Percentiles rank a stretch among this genome's conserved stretches.
These are phyloP conservation scores for Dothistroma pini DNA, from an alignment of 2,329 filamentous ascomycete genomes.

Conservation along the genomic window DNA sequence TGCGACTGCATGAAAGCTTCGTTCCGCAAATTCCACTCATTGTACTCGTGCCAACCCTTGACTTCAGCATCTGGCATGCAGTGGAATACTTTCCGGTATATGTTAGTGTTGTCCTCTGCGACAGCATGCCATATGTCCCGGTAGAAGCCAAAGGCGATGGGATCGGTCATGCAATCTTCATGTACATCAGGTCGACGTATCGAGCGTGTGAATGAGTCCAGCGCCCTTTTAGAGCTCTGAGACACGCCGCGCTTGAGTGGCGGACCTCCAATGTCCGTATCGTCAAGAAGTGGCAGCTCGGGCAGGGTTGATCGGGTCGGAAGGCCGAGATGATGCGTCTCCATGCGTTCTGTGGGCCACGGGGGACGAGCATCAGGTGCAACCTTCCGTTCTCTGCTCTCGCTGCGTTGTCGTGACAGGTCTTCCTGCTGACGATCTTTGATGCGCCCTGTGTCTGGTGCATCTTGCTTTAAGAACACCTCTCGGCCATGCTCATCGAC, in stretches of 20 bases:
- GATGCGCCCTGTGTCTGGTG: slow-evolving; percentile 60
- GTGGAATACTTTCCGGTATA: slow-evolving; percentile 89
- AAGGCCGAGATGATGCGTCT: slow-evolving; percentile 65
- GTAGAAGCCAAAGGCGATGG: slow-evolving; percentile 75
- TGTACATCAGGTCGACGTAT: slow-evolving; percentile 71
- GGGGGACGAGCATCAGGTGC: slow-evolving; percentile 30
- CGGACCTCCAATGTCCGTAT: slow-evolving; percentile 78
- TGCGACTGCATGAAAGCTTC: slow-evolving; percentile 70
- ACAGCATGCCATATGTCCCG: slow-evolving; percentile 83
- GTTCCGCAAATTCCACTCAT: slow-evolving; percentile 73
- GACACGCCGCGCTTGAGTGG: slow-evolving; percentile 55
- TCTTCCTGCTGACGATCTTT: slow-evolving; percentile 32
- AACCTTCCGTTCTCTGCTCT: slow-evolving; percentile 32
- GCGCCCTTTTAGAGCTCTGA: slow-evolving; percentile 37
- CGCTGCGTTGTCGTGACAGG: slow-evolving; percentile 33
- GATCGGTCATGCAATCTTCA: slow-evolving; percentile 93
- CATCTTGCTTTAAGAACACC: slow-evolving; percentile 62
- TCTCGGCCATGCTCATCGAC: slow-evolving; percentile 62
- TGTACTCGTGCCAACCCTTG: slow-evolving; percentile 88
- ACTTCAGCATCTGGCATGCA: slow-evolving; percentile 97
- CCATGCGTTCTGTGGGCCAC: slow-evolving; percentile 47
- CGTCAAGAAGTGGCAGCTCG: slow-evolving; percentile 65
- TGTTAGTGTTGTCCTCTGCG: slow-evolving; percentile 90
- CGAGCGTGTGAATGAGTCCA: slow-evolving; percentile 56
- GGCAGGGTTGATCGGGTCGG: slow-evolving; percentile 67